These are phyloP conservation scores for Candida easanensis DNA, from an alignment of 805 yeast genomes.

Conservation along the genomic window DNA sequence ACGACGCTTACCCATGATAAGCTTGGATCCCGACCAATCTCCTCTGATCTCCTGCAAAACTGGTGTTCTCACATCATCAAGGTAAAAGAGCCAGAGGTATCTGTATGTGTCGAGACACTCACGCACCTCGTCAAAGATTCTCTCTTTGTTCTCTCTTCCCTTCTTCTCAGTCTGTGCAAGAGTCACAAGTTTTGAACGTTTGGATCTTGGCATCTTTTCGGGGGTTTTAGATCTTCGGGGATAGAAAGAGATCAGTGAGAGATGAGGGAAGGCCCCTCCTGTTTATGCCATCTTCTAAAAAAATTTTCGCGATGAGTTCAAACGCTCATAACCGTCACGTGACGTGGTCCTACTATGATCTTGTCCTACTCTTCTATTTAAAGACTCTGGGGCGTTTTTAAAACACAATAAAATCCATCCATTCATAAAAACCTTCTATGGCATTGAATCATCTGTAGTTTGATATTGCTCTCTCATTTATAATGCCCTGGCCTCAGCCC, in stretches of 20 bases:
- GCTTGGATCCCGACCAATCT: slow-evolving; percentile 89
- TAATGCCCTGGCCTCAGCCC: too few species aligned
- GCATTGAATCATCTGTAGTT: too few species aligned
- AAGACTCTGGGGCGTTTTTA: too few species aligned
- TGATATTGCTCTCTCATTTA: too few species aligned
- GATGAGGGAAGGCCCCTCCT: too few species aligned
- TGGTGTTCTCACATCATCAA: slow-evolving; percentile 93
- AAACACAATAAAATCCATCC: too few species aligned
- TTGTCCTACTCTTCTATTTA: neutral
- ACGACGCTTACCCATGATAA: slow-evolving; percentile 88
- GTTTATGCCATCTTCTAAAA: neutral
- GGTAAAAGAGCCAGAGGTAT: slow-evolving; percentile 80
- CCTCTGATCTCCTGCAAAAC: slow-evolving; percentile 89
- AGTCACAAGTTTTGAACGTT: slow-evolving; percentile 93
- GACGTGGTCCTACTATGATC: neutral
- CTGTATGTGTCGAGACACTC: slow-evolving; percentile 71
- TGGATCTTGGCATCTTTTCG: slow-evolving; percentile 86
- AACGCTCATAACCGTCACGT: slow-evolving; percentile 1
- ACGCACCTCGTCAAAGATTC: slow-evolving; percentile 89
- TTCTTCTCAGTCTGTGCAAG: slow-evolving; percentile 95
- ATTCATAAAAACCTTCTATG: too few species aligned
- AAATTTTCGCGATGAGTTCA: slow-evolving; percentile 9
- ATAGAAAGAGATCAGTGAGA: neutral
- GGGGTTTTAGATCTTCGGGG: neutral
- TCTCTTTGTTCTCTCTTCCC: slow-evolving; percentile 87